Percentiles rank a stretch among this genome's conserved stretches.
Conservation (phyloP, 768 basidiomycete genomes). For the Phlebiopsis gigantea region DNA sequence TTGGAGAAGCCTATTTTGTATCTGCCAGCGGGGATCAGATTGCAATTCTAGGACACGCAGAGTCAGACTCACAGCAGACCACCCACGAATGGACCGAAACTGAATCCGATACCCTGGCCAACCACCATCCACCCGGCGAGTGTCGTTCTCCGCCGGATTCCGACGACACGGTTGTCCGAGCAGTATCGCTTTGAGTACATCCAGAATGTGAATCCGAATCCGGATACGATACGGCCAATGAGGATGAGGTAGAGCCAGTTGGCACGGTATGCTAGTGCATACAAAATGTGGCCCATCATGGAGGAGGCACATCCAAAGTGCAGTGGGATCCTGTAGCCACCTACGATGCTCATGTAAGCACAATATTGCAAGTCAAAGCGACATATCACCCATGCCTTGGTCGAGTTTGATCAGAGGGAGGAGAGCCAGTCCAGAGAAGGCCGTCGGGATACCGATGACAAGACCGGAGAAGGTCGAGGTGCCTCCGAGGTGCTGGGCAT, state of each 20-base stretch:
- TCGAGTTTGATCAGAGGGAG: conserved; percentile 53
- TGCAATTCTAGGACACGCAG: not conserved
- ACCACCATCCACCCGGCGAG: conserved; percentile 60
- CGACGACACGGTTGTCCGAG: conserved; percentile 62
- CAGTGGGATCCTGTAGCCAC: conserved; percentile 49
- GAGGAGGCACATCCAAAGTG: conserved; percentile 48
- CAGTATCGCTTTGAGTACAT: conserved; percentile 71
- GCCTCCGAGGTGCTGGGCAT: conserved; percentile 59
- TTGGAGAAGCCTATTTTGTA: conserved; percentile 53
- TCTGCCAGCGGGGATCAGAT: conserved; percentile 4
- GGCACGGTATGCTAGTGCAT: conserved; percentile 54
- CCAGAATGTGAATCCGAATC: conserved; percentile 55
- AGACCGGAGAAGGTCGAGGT: conserved; percentile 67
- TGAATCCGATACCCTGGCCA: conserved; percentile 58
- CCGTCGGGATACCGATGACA: conserved; percentile 61
- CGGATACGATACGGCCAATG: conserved; percentile 60
- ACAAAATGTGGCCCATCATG: conserved; percentile 53
- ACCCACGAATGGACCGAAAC: conserved; percentile 57
- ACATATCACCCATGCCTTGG: conserved; percentile 34
- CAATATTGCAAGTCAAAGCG: not conserved
- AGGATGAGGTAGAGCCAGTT: conserved; percentile 66
- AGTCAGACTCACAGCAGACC: conserved; percentile 39
- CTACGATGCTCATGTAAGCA: conserved; percentile 27
- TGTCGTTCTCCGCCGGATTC: conserved; percentile 55
- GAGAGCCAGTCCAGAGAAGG: conserved; percentile 53